Base-by-base conservation (phyloP, 805 yeast genomes). In the Kazachstania kunashirensis region DNA sequence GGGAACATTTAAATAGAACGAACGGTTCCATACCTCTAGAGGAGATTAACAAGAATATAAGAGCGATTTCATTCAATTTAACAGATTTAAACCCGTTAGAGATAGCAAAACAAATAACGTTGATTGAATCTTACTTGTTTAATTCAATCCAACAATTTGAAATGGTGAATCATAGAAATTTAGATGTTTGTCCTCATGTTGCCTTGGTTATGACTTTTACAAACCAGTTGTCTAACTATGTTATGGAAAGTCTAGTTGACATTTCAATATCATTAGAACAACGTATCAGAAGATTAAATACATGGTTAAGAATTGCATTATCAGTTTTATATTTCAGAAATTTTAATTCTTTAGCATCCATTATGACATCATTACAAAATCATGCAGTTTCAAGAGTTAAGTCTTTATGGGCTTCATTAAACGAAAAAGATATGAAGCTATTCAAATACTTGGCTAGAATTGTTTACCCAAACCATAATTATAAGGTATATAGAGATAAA, bases 341-440 rank as follows among this genome's bases (percentile, higher is more conserved):
- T 53, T 82, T 77, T 62, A 83, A 83, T 52, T 77, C 92, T 0
- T 62, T 83, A 43, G 88, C 89, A 2, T 79, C 89, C 1, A 79
- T 83, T 31, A 74, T 83, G 63, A 80, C 86, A 1, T 70, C 86
- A 2, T 62, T 83, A 43, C 94, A 83, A 53, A 77, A 80, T 35
- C 83, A 79, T 52, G 67, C 79, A 29, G 62, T 83, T 29, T 75
- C 84, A 0, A 66, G 92, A 53, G 56, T 82, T 35, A 55, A 65
- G n/a, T 63, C 58, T 29, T 52, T 82, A 8, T 80, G 88, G 88
- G 61, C 55, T 2, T 69, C 63, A 0, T 53, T 82, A 25, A 67
- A 77, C 1, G 71, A 63, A 3, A 80, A 80, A 47, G 80, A 80
- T 48, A 61, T 57, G 12, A 81, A 74, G 27, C 59, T 82, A 35